phyloP scores from a whole-genome alignment of 2,329 filamentous ascomycete genomes.

The Penicillium sp. region DNA sequence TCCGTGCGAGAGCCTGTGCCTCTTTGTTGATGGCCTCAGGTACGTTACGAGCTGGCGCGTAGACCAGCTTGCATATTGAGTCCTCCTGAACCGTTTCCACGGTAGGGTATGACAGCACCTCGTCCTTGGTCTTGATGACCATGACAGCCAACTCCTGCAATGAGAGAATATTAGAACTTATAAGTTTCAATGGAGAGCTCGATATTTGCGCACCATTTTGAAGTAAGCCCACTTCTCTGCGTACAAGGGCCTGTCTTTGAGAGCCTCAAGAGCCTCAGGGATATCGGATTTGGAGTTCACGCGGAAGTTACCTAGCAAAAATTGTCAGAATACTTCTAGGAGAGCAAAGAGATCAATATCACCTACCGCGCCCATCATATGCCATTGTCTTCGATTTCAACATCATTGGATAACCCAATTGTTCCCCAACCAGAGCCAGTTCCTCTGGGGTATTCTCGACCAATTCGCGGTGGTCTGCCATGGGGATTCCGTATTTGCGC shows the following conservation, averaged over 20 bases:
- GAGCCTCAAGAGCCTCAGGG: slow-evolving; percentile 67
- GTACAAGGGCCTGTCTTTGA: slow-evolving; percentile 75
- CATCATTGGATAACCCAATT: slow-evolving; percentile 85
- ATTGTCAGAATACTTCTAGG: slow-evolving; percentile 9
- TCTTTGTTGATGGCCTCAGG: slow-evolving; percentile 62
- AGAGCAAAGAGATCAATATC: not conserved
- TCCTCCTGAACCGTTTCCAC: slow-evolving; percentile 97
- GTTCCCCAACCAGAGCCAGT: slow-evolving; percentile 64
- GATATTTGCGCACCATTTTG: slow-evolving; percentile 54
- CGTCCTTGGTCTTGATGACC: slow-evolving; percentile 85
- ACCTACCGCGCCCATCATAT: slow-evolving; percentile 82
- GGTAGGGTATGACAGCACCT: slow-evolving; percentile 76
- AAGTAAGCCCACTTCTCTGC: slow-evolving; percentile 91
- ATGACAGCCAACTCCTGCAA: slow-evolving; percentile 81
- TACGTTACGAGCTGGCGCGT: slow-evolving; percentile 78
- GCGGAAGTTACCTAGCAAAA: slow-evolving; percentile 63
- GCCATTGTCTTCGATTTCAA: slow-evolving; percentile 88
- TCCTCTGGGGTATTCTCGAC: slow-evolving; percentile 63
- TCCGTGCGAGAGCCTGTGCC: slow-evolving; percentile 76
- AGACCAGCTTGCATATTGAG: slow-evolving; percentile 91
- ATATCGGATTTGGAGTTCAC: slow-evolving; percentile 65
- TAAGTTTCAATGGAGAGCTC: not conserved
- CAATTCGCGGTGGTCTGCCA: slow-evolving; percentile 72
- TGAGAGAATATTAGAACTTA: slow-evolving; percentile 5
- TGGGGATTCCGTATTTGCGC: slow-evolving; percentile 67